Evolutionary conservation across 176 grass and related monocot genomes (phyloP).

Genomic region (Chrysopogon serrulatus): DNA sequence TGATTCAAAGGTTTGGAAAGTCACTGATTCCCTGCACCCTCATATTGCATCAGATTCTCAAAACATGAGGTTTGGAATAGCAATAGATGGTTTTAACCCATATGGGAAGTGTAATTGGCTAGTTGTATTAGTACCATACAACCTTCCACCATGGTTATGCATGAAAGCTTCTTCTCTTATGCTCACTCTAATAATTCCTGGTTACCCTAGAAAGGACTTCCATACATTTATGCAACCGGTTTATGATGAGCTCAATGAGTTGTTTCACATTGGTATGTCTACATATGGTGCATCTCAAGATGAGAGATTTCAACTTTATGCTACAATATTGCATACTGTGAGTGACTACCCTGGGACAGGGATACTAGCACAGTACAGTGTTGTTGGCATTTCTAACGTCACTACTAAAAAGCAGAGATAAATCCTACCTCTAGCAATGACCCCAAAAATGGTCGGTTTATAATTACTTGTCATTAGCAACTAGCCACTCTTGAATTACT

Average conservation of each 20-base stretch:
- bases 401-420: too few relatives aligned
- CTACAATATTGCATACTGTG: background rate
- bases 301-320: constrained; percentile 1
- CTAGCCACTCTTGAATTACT: too few relatives aligned
- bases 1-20: background rate
- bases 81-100: background rate
- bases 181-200: background rate
- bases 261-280: background rate
- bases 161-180: constrained; percentile 13
- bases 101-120: background rate
- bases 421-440: too few relatives aligned
- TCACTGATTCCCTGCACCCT: background rate
- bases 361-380: too few relatives aligned
- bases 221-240: constrained; percentile 7
- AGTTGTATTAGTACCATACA: background rate
- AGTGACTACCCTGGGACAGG: background rate
- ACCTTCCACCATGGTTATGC: constrained; percentile 10
- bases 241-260: constrained; percentile 6
- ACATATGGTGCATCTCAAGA: constrained; percentile 13
- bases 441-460: too few relatives aligned
- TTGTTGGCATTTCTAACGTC: too few relatives aligned
- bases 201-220: background rate
- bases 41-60: background rate
- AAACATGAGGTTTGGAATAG: background rate
- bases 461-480: too few relatives aligned